Base-by-base conservation (phyloP, 345 rosid species). In the Nasturtium officinale region DNA sequence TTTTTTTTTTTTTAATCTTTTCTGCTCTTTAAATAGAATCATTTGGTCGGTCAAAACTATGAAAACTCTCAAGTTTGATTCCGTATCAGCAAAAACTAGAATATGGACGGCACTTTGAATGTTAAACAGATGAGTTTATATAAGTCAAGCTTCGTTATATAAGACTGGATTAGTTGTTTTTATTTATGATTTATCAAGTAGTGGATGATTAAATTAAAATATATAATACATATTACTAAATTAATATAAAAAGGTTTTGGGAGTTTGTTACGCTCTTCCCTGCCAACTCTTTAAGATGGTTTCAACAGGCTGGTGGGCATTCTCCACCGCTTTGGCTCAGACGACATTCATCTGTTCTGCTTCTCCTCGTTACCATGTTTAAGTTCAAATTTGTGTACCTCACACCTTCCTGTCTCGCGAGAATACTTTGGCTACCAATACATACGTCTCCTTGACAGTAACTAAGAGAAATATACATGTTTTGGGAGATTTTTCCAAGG, bases 1-100 rank as follows among this genome's bases (percentile, higher is more conserved):
- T 30, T 10, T 9, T 35, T 7, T 6, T 30, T 7, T 30, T 7
- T 7, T 1, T 0, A 29, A 32, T 57, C 42, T 2, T 58, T 59
- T 37, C 63, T 0, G 2, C 62, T 11, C 5, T 37, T 43, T 59
- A 35, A 5, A 23, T 1, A 21, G 7, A 7, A 6, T 38, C 32
- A 35, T 59, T 35, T 58, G 62, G 45, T 52, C 32, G 9, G 28
- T 57, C 42, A 10, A 59, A 58, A 58, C 63, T 58, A 33, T 58
- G 16, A 3, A 26, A 32, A 56, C 60, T 55, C 43, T 10, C 15
- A 56, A 56, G 61, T 58, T 32, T 5, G 25, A 33, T 17, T 55
- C n/a, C 13, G 42, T 33, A 9, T 57, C 43, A 32, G 43, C 25
- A 57, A 47, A 47, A 60, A 60, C 32, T 60, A 60, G 65, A 13